Evolutionary conservation across 805 yeast genomes (phyloP).

Genomic region (Nakazawaea anatomiae): DNA sequence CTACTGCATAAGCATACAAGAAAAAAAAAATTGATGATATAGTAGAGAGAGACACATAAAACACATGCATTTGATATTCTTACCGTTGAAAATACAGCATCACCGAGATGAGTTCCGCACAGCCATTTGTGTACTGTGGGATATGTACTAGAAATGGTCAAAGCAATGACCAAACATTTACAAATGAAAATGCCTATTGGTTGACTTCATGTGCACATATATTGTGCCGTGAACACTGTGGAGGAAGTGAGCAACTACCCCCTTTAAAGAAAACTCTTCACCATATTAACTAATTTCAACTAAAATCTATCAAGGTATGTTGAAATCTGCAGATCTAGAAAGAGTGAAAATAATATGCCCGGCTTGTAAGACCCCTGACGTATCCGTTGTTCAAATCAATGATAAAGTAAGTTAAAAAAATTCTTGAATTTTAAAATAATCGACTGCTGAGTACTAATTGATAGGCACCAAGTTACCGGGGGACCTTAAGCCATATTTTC

Average conservation of each 20-base stretch:
- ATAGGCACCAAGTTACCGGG: conserved; percentile 6
- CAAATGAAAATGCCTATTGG: conserved; percentile 1
- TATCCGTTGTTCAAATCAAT: conserved; percentile 11
- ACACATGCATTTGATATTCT: no score
- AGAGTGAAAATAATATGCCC: conserved; percentile 10
- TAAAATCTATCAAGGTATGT: not conserved
- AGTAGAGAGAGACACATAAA: no score
- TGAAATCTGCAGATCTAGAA: conserved; percentile 1
- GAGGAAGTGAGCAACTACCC: conserved; percentile 7
- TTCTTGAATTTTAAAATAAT: no score
- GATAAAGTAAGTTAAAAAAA: conserved; percentile 3
- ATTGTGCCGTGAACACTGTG: conserved; percentile 12
- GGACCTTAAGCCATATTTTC: conserved; percentile 13
- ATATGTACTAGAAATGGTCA: conserved; percentile 5
- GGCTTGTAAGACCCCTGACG: conserved; percentile 8
- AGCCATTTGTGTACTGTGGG: conserved; percentile 14
- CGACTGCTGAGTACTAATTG: not conserved
- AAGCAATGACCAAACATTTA: not conserved
- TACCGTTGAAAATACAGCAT: no score
- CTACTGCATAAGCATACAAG: no score
- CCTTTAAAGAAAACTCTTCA: not conserved
- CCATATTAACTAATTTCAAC: not conserved
- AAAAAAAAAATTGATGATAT: no score
- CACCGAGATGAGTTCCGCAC: conserved; percentile 10
- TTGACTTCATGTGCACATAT: conserved; percentile 16